Evolutionary conservation across 768 basidiomycete species (phyloP), one percentile per base, ranked within the genome.

Genomic region (Arthromyces matolae): DNA sequence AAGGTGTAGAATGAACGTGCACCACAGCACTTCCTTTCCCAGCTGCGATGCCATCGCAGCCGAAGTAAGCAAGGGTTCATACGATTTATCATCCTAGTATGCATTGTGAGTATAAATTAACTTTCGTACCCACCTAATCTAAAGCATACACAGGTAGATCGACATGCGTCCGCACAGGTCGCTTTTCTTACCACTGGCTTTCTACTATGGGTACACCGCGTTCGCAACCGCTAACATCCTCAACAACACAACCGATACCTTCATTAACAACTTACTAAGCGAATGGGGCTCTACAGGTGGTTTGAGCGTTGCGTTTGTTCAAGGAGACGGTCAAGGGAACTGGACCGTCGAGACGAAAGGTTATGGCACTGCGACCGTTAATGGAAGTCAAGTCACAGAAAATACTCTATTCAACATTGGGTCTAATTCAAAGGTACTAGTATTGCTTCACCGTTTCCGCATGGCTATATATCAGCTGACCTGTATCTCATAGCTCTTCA

Each of bases 331-430:
- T 3, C 47, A 56, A 13, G 60, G 56, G 3, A 52, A 42, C 5
- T 69, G 64, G 64, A 53, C 49, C 18, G 55, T 67, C 25, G 66
- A 67, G 45, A 60, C 60, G n/a, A 63, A 62, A 50, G 65, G 64
- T 0, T 66, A 63, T 36, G 66, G 67, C 16, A 42, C 32, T 12
- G 64, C 67, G 1, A 60, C 53, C 12, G 45, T 51, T 1, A 58
- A 57, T 25, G 63, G 61, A 5, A 61, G 48, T 14, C 36, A 49
- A 23, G 60, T 61, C 19, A 62, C 61, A 8, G 53, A 57, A 31
- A 56, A 64, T 19, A 63, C 64, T 1, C 42, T 61, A 14, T 65
- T 64, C 32, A 43, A 45, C 33, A 65, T 68, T 14, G 65, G 59
- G 0, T 68, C 67, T 20, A 67, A 64, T 31, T 66, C 66, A 5